phyloP scores from a whole-genome alignment of 179 eudicot species.

The Carnegiea gigantea region DNA sequence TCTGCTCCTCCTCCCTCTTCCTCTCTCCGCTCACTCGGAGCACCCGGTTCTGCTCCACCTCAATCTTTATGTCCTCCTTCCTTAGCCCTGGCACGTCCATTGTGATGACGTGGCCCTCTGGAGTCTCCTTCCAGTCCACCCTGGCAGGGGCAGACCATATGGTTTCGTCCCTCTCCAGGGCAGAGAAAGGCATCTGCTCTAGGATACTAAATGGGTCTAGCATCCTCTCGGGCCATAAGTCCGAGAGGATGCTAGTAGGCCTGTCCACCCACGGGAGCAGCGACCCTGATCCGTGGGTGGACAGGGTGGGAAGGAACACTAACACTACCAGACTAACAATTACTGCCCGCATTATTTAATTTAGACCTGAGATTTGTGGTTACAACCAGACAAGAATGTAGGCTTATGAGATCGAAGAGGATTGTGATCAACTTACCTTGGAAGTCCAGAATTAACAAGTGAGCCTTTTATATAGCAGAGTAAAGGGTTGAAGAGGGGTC shows the following conservation, averaged over 20 bases:
- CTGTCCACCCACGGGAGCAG: constrained; percentile 24
- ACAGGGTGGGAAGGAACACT: neutral
- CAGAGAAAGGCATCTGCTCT: constrained; percentile 31
- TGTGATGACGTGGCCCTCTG: constrained; percentile 32
- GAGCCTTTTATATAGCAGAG: neutral
- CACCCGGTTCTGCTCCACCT: constrained; percentile 37
- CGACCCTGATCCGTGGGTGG: constrained; percentile 14
- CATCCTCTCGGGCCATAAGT: constrained; percentile 27
- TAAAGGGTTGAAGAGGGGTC: neutral
- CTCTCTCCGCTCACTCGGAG: constrained; percentile 37
- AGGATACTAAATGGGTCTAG: constrained; percentile 33
- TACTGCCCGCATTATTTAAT: neutral
- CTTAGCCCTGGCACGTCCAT: constrained; percentile 34
- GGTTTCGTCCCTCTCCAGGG: constrained; percentile 19
- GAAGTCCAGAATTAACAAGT: neutral
- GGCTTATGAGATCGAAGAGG: neutral
- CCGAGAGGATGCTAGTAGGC: constrained; percentile 21
- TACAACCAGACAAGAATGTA: neutral
- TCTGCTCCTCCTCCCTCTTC: constrained; percentile 38
- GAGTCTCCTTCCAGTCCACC: constrained; percentile 43
- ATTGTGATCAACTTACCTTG: neutral
- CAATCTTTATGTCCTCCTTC: constrained; percentile 33
- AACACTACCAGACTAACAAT: neutral
- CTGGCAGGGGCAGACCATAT: constrained; percentile 20
- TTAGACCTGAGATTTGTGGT: neutral